These are phyloP conservation scores for Monosporascus sp. DNA, from an alignment of 2,329 filamentous ascomycete species.

Conservation along the genomic window DNA sequence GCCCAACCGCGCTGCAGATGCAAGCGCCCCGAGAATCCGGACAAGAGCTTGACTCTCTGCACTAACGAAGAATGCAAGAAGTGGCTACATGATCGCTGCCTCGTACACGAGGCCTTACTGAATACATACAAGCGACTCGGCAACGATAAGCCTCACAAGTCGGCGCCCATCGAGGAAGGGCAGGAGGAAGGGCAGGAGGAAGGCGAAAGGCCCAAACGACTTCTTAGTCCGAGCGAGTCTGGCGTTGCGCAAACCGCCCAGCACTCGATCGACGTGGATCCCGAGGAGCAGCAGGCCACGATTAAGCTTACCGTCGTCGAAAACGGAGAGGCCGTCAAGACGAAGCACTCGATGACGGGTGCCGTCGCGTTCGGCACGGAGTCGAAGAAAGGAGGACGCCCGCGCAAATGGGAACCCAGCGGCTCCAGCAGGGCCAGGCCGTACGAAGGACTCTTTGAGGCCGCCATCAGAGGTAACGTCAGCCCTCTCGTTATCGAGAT, in stretches of 20 bases:
- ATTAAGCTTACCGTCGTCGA: slow-evolving; percentile 30
- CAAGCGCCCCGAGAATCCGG: slow-evolving; percentile 55
- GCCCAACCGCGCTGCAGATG: slow-evolving; percentile 54
- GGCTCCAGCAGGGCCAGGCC: slow-evolving; percentile 34
- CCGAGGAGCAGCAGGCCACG: slow-evolving; percentile 29
- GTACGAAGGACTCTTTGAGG: slow-evolving; percentile 49
- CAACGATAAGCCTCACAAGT: slow-evolving; percentile 42
- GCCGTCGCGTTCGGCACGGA: slow-evolving; percentile 23
- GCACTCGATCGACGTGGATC: slow-evolving; percentile 49
- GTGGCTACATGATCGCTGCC: slow-evolving; percentile 61
- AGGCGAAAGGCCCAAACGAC: slow-evolving; percentile 35
- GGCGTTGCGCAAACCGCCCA: slow-evolving; percentile 43
- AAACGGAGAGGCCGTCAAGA: slow-evolving; percentile 16
- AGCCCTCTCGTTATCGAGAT: slow-evolving; percentile 47
- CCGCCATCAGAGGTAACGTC: slow-evolving; percentile 40
- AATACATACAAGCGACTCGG: slow-evolving; percentile 46
- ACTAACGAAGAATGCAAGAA: slow-evolving; percentile 47
- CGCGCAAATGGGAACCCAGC: slow-evolving; percentile 33
- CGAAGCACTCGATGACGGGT: slow-evolving; percentile 31
- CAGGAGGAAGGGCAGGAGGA: slow-evolving; percentile 25
- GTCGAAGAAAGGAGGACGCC: slow-evolving; percentile 28
- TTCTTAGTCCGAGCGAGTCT: slow-evolving; percentile 47
- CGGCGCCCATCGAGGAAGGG: slow-evolving; percentile 30
- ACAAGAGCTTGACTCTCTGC: slow-evolving; percentile 55
- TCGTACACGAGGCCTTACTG: slow-evolving; percentile 49